Base-by-base conservation (phyloP, 2,329 filamentous ascomycete species). In the Botrytis sinoallii region DNA sequence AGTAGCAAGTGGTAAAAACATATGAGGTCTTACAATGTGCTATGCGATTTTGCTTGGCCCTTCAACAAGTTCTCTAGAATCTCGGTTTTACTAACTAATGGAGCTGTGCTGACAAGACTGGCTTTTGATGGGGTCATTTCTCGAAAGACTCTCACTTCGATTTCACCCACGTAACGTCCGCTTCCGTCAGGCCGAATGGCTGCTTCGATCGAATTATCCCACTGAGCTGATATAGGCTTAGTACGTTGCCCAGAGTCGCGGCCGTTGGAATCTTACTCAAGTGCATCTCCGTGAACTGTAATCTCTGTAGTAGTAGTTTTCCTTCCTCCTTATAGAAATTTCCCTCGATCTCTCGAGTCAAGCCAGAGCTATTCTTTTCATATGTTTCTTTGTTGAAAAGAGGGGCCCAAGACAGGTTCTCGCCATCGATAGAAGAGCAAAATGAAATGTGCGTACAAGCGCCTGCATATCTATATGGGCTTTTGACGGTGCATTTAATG, bases 21-120 rank as follows among this genome's bases (percentile, higher is more conserved):
- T 14, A 52, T 32, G 20, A 44, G 22, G 9, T 2, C 70, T 44
- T 66, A 72, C 70, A 29, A n/a, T 44, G 16, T 66, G 18, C 20
- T 32, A 44, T 67, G 70, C 4, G 70, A 72, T n/a, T 67, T 67
- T 57, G 70, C 70, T 42, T 72, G 10, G 0, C 35, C 61, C 29
- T 72, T 72, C 6, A 72, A 29, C 38, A n/a, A 10, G 1, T 57
- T 44, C 22, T 72, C 60, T 0, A 38, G 25, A 9, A 66, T 25
- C 35, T 46, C 20, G 14, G 60, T 16, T 8, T 55, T 60, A 48
- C 25, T 64, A 74, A 32, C 35, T 7, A 52, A 52, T 20, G 61
- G 18, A 25, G 12, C 48, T 32, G 12, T 57, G 25, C 20, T 69
- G 9, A 22, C 48, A n/a, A 25, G 12, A 63, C 22, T 32, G 2